phyloP scores from a whole-genome alignment of 225 moss, liverwort and hornwort species.

The Thuidium tamariscinum region DNA sequence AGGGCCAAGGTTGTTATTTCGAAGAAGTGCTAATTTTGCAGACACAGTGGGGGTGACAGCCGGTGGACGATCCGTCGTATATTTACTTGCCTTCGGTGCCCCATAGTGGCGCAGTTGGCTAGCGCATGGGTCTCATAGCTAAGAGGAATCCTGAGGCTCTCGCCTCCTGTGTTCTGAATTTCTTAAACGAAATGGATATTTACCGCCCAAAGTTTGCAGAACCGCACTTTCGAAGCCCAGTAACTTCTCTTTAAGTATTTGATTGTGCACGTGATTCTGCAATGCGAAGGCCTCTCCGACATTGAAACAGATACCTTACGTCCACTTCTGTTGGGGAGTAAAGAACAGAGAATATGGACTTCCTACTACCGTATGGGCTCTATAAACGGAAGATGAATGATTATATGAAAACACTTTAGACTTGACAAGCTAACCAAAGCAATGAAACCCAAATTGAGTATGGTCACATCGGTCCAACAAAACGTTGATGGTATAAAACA shows the following conservation, averaged over 20 bases:
- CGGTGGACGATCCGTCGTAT: background rate
- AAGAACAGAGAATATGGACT: background rate
- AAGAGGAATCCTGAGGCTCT: conserved; percentile 68
- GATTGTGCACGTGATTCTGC: background rate
- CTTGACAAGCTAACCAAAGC: background rate
- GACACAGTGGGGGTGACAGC: background rate
- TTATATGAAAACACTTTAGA: background rate
- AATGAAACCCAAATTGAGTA: background rate
- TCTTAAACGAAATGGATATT: background rate
- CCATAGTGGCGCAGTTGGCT: conserved; percentile 46
- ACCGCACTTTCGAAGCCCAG: background rate
- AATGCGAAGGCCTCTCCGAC: background rate
- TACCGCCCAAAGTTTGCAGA: background rate
- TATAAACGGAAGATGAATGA: background rate
- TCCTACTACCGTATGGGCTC: background rate
- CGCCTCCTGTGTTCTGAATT: conserved; percentile 5
- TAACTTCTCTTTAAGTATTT: background rate
- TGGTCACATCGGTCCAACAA: background rate
- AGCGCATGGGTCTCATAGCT: conserved; percentile 52
- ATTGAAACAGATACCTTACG: background rate
- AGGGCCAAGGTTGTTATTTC: background rate
- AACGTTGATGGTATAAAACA: background rate
- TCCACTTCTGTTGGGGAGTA: background rate
- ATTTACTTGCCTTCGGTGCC: too few relatives aligned
- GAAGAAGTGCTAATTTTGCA: background rate